A percentile compares a stretch with the other conserved stretches of the same genome.
Conservation (phyloP, 805 yeast species). For the Starmerella floricola region DNA sequence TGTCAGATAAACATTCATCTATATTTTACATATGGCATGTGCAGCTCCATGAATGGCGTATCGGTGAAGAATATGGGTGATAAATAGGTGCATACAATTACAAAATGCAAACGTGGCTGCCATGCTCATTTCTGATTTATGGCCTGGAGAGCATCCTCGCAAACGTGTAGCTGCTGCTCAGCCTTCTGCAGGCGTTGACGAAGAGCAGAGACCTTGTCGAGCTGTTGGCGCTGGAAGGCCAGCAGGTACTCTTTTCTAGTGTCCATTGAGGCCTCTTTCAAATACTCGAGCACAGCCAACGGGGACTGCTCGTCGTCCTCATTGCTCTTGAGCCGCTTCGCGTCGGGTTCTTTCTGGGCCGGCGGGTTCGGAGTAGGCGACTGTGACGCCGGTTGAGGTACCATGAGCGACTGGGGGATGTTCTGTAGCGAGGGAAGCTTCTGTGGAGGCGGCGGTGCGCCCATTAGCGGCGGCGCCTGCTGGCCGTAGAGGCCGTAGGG, state of each 20-base stretch:
- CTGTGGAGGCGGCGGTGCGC: background rate
- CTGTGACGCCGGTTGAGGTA: background rate
- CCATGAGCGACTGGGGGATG: background rate
- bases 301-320: conserved; percentile 13
- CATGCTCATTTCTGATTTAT: conserved; percentile 1
- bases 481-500: conserved; percentile 1
- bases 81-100: background rate
- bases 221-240: conserved; percentile 27
- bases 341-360: background rate
- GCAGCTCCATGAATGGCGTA: no score
- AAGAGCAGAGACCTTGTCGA: conserved; percentile 26
- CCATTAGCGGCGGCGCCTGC: background rate
- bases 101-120: background rate
- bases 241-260: conserved; percentile 27
- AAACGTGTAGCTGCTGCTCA: conserved; percentile 24
- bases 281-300: conserved; percentile 23
- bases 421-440: background rate
- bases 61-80: no score
- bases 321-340: background rate
- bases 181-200: conserved; percentile 23
- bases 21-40: no score
- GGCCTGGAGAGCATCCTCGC: conserved; percentile 23
- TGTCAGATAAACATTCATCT: no score
- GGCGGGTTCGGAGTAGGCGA: background rate
- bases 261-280: conserved; percentile 22